Base-by-base conservation (phyloP, 2,329 filamentous ascomycete genomes). In the Dothideomycetes sp. region DNA sequence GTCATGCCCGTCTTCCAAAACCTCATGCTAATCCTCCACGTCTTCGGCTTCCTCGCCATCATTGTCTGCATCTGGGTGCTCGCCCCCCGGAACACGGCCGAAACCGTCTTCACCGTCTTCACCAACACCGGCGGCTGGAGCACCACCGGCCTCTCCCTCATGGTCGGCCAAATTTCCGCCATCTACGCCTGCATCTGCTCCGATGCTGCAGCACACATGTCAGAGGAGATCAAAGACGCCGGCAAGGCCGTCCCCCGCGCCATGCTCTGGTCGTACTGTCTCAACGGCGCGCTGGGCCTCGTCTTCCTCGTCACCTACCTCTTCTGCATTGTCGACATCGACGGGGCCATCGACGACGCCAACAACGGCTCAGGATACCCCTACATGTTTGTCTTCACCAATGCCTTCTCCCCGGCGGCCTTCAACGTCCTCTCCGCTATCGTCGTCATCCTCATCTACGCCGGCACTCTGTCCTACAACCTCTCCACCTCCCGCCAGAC, bases 41-140 rank as follows among this genome's bases (percentile, higher is more conserved):
- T 73, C n/a, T 49, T 67, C 11, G 70, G 70, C 3, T 68, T 73
- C 49, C 68, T 73, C 41, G 69, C 63, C 0, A 66, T 72, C 40
- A 52, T 74, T 9, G 65, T 72, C 17, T 59, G 65, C 1, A 50
- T 72, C 3, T 57, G 62, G 44, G 57, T 62, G 1, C 54, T 67
- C 39, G 61, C 63, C 0, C 60, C 64, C 1, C 56, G 58, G 7
- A 58, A 62, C 31, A 57, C 60, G 14, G 55, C 64, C 0, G 49
- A 59, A 11, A 57, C 60, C 3, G 64, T 71, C 1, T 70, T 73
- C 42, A 63, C 63, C 3, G 52, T 59, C 1, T 73, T 73, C 45
- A 54, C 59, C 15, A 71, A 73, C 41, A 41, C 51, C 12, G 68
- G 67, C 1, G 54, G 52, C 3, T 73, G 66, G 63, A 54, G 54